phyloP scores from a whole-genome alignment of 1,284 basidiomycete species.

The Fistulinella cinereoalba region DNA sequence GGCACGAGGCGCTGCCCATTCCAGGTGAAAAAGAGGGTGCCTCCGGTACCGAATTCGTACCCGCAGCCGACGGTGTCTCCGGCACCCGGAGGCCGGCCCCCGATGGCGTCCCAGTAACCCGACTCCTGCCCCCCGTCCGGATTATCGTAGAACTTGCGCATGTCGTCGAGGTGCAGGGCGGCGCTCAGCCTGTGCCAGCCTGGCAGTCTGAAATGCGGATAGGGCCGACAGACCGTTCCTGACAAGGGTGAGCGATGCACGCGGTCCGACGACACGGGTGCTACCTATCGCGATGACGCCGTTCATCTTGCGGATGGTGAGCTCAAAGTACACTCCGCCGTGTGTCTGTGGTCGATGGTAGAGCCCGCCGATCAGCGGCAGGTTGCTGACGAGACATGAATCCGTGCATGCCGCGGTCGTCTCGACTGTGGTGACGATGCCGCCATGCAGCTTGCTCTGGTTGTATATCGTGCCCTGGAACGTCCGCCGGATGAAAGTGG shows the following conservation, averaged over 20 bases:
- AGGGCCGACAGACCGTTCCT: conserved; percentile 67
- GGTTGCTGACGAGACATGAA: conserved; percentile 53
- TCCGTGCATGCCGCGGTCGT: conserved; percentile 46
- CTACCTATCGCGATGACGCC: conserved; percentile 61
- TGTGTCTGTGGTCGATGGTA: conserved; percentile 46
- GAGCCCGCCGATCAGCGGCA: conserved; percentile 60
- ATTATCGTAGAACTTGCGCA: conserved; percentile 70
- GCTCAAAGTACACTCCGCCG: conserved; percentile 61
- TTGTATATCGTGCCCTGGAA: conserved; percentile 31
- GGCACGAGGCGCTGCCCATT: conserved; percentile 55
- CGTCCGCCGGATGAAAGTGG: conserved; percentile 1
- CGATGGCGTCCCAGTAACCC: conserved; percentile 21
- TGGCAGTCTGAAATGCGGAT: conserved; percentile 63
- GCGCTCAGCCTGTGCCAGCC: conserved; percentile 69
- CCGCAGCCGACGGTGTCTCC: conserved; percentile 63
- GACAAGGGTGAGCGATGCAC: not conserved
- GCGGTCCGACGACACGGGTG: conserved; percentile 8
- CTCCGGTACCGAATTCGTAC: conserved; percentile 50
- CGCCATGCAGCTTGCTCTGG: conserved; percentile 30
- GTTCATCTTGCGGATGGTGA: conserved; percentile 52
- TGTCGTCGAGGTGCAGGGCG: conserved; percentile 66
- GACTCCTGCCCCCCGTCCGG: conserved; percentile 62
- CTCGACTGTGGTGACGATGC: conserved; percentile 36
- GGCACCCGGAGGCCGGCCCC: conserved; percentile 21
- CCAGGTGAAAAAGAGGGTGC: conserved; percentile 60